Base-by-base conservation (phyloP, 2,329 filamentous ascomycete species). In the Rasamsonia emersonii region DNA sequence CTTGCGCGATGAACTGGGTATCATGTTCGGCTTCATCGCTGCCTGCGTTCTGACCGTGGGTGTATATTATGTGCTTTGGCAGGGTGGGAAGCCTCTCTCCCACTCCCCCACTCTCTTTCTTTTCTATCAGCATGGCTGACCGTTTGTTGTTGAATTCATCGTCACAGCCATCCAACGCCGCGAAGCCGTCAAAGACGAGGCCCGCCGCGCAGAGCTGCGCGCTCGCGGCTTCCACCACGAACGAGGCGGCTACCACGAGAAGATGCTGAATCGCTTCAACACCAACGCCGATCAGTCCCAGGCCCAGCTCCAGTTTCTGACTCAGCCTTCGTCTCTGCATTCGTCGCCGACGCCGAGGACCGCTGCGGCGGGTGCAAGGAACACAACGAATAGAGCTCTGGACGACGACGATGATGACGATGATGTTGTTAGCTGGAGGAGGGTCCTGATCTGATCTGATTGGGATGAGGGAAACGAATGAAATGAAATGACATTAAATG, bases 1-100 rank as follows among this genome's bases (percentile, higher is more conserved):
- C 4, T 44, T 61, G 8, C 43, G 38, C 13, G 50, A 50, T 18
- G 60, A 63, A 42, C 42, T 63, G 13, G 58, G 58, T 16, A 49
- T 61, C 18, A 52, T 61, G 41, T 58, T 61, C 37, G 59, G 47
- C 11, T 62, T 63, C 32, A 42, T 61, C 2, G 44, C 32, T 14
- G 48, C 51, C 4, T 56, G 46, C 29, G 28, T 55, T 20, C 36
- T 58, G 7, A 55, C 50, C 4, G 54, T 61, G 37, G 51, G 26
- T 0, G 34, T 51, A 3, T 62, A 62, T 29, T 45, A 49, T 15
- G 30, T 52, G 23, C 35, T 58, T 27, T 62, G 58, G 58, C 44
- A 49, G 18, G 40, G 55, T 60, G 37, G n/a, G n/a, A 11, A 28
- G 45, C 44, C 14, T 21, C 23, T 10, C 15, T 6, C 11, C 20